phyloP scores from a whole-genome alignment of 1,284 basidiomycete genomes.

The Filobasidium uniguttulatum region DNA sequence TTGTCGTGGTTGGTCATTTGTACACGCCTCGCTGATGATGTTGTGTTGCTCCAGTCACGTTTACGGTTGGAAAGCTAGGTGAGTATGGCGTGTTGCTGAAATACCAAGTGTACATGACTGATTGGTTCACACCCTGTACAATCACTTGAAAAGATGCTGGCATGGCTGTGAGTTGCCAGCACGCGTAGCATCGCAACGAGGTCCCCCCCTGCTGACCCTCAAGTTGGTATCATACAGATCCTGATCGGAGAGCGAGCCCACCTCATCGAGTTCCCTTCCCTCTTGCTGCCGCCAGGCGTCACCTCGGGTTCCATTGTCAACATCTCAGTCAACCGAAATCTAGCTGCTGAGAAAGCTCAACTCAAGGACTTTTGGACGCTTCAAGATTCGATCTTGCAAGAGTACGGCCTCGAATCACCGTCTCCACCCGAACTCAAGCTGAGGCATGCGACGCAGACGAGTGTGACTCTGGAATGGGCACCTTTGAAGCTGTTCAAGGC shows the following conservation, averaged over 20 bases:
- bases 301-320: slow-evolving; percentile 91
- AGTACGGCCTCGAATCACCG: slow-evolving; percentile 57
- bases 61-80: slow-evolving; percentile 61
- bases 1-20: too few relatives aligned
- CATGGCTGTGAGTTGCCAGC: slow-evolving; percentile 22
- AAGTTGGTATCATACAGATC: slow-evolving; percentile 63
- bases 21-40: not conserved
- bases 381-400: slow-evolving; percentile 61
- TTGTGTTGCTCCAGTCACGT: slow-evolving; percentile 35
- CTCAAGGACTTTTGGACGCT: slow-evolving; percentile 67
- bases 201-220: too few relatives aligned
- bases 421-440: slow-evolving; percentile 54
- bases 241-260: slow-evolving; percentile 81
- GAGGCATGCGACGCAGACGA: slow-evolving; percentile 89
- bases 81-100: too few relatives aligned
- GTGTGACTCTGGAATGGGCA: slow-evolving; percentile 84
- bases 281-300: slow-evolving; percentile 76
- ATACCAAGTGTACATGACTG: not conserved
- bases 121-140: not conserved
- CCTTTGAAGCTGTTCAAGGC: slow-evolving; percentile 68
- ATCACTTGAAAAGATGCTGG: slow-evolving; percentile 25
- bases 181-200: too few relatives aligned
- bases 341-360: slow-evolving; percentile 62
- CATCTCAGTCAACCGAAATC: slow-evolving; percentile 77
- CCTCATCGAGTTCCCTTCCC: slow-evolving; percentile 87